Base-by-base conservation (phyloP, 345 rosid genomes). In the Populus euphratica region DNA sequence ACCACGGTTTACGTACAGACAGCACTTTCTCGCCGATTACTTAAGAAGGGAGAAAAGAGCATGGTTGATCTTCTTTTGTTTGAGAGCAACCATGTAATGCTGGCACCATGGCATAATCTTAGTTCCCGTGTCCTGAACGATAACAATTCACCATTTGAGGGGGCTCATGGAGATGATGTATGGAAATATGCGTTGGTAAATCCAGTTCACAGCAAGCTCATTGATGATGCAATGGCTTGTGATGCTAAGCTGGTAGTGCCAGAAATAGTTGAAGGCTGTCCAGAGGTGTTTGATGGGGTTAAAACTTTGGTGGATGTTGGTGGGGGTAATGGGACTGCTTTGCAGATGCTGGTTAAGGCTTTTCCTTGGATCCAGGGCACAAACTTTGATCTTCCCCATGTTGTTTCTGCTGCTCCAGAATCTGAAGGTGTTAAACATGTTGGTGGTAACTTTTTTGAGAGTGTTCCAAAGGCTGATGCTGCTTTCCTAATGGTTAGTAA, bases 321-420 rank as follows among this genome's bases (percentile, higher is more conserved):
- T 27, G 98, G 96, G 0, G 89, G 93, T 5, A 84, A 85, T 10
- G 97, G 97, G 50, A 89, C 90, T 43, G 25, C 87, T 59, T 21
- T 89, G 81, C 74, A 86, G 13, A 52, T 86, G 78, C n/a, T 94
- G 80, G 86, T 86, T 5, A 83, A 88, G 79, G 88, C 87, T 43
- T 89, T 82, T 64, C 93, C 98, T 3, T 83, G 86, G 88, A 85
- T 92, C 47, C 68, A 68, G 33, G 93, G 91, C 68, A 82, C 86
- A 54, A 94, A 90, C 73, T 94, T 94, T 38, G 97, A 94, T 83
- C 91, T 90, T 67, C 90, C 94, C 72, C 91, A 90, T 80, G 97
- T 90, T 14, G 81, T 87, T 14, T 63, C 83, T 18, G 81, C 3
- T 41, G 91, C 93, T 8, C 70, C 80, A 8, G 20, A 73, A 54